These are phyloP conservation scores for Didymella sp. DNA, from an alignment of 2,329 filamentous ascomycete genomes.

Conservation along the genomic window DNA sequence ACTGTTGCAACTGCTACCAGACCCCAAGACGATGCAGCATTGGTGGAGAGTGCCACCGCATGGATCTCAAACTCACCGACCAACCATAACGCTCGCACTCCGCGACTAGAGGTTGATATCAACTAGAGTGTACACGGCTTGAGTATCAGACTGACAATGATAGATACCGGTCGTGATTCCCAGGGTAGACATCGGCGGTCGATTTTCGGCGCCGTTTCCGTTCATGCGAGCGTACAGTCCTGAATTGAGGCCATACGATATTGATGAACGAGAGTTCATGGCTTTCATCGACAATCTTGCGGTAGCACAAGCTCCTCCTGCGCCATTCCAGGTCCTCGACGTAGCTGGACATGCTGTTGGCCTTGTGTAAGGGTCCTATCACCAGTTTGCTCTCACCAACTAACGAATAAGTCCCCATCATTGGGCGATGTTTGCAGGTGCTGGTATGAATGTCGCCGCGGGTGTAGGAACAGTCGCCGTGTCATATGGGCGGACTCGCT, in stretches of 20 bases:
- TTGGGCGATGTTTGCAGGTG: background rate
- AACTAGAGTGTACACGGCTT: background rate
- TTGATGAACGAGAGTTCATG: background rate
- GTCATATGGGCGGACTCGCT: background rate
- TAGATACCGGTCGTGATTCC: background rate
- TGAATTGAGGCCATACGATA: background rate
- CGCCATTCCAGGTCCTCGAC: background rate
- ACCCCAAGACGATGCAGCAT: background rate
- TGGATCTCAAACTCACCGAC: background rate
- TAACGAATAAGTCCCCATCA: background rate
- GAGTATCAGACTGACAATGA: background rate
- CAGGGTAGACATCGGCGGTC: background rate
- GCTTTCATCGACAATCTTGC: background rate
- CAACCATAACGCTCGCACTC: background rate
- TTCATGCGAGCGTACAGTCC: background rate
- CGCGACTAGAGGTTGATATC: background rate
- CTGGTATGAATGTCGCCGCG: background rate
- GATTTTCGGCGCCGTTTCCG: background rate
- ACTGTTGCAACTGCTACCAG: background rate
- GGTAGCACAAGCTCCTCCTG: background rate
- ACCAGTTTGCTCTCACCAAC: background rate
- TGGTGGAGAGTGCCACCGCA: background rate
- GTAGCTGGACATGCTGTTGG: background rate
- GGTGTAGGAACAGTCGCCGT: background rate
- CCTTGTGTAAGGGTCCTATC: background rate